Evolutionary conservation across 768 basidiomycete species (phyloP).

Genomic region (Tephrocybe sp.): DNA sequence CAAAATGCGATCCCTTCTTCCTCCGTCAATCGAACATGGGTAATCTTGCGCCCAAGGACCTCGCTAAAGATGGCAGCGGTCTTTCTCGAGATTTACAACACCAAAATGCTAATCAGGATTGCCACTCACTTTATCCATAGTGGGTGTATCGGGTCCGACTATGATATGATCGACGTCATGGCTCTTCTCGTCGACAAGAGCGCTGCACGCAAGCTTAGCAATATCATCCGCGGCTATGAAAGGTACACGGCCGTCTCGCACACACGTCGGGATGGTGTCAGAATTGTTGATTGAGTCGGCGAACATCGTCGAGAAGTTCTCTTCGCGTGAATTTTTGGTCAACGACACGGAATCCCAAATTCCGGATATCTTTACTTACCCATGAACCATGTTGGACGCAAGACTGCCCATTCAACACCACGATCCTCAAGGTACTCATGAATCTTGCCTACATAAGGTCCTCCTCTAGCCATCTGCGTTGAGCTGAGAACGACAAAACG

Average conservation of each 20-base stretch:
- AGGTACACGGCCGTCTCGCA: conserved; percentile 25
- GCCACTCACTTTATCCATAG: conserved; percentile 27
- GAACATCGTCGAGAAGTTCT: conserved; percentile 17
- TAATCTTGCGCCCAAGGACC: neutral
- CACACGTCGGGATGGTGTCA: neutral
- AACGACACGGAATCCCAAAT: too few relatives aligned
- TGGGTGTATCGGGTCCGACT: conserved; percentile 18
- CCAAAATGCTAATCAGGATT: neutral
- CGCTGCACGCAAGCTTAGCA: conserved; percentile 26
- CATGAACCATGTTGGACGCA: conserved; percentile 37
- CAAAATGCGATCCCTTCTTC: neutral
- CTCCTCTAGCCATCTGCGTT: conserved; percentile 20
- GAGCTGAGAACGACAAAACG: conserved; percentile 31
- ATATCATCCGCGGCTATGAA: conserved; percentile 33
- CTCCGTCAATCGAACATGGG: neutral
- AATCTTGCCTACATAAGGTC: conserved; percentile 23
- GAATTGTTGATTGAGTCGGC: neutral
- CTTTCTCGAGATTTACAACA: neutral
- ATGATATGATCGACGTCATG: conserved; percentile 20
- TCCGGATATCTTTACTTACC: conserved; percentile 18
- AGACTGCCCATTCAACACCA: conserved; percentile 29
- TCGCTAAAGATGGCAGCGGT: neutral
- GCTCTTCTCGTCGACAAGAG: conserved; percentile 23
- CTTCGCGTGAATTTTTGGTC: neutral
- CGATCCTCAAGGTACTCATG: conserved; percentile 32